Evolutionary conservation across 306 rosid species (phyloP).

Genomic region (Ziziphus jujuba): DNA sequence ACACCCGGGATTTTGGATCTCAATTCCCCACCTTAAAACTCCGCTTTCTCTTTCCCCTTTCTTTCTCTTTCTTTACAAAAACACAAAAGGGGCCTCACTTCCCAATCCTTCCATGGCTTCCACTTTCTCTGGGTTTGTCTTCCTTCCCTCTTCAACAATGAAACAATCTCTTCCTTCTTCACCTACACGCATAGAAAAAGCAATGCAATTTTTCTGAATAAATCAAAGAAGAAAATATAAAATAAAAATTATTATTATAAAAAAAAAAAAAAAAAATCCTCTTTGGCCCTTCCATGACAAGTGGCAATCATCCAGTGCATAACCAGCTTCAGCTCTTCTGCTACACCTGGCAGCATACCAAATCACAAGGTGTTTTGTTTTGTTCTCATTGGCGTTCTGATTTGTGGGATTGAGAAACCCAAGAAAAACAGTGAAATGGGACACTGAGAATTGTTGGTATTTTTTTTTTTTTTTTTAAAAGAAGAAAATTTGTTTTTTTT

Average conservation of each 20-base stretch:
- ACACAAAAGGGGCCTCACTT: slow-evolving; percentile 3
- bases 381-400: too few relatives aligned
- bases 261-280: background rate
- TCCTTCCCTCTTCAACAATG: slow-evolving; percentile 19
- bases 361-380: too few relatives aligned
- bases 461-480: slow-evolving; percentile 4
- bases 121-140: slow-evolving; percentile 22
- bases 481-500: slow-evolving; percentile 12
- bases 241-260: too few relatives aligned
- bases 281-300: slow-evolving; percentile 6
- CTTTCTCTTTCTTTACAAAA: background rate
- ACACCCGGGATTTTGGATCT: too few relatives aligned
- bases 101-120: slow-evolving; percentile 30
- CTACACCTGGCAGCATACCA: too few relatives aligned
- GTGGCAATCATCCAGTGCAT: slow-evolving; percentile 1
- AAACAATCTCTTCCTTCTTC: slow-evolving; percentile 19
- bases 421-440: slow-evolving; percentile 5
- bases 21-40: too few relatives aligned
- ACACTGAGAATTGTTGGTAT: slow-evolving; percentile 12
- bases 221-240: too few relatives aligned
- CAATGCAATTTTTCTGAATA: background rate
- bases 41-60: background rate
- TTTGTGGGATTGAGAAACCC: background rate
- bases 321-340: too few relatives aligned
- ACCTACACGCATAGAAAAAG: background rate